Evolutionary conservation across 768 basidiomycete genomes (phyloP), one percentile per base, ranked within the genome.

Genomic region (Lentinus tigrinus): DNA sequence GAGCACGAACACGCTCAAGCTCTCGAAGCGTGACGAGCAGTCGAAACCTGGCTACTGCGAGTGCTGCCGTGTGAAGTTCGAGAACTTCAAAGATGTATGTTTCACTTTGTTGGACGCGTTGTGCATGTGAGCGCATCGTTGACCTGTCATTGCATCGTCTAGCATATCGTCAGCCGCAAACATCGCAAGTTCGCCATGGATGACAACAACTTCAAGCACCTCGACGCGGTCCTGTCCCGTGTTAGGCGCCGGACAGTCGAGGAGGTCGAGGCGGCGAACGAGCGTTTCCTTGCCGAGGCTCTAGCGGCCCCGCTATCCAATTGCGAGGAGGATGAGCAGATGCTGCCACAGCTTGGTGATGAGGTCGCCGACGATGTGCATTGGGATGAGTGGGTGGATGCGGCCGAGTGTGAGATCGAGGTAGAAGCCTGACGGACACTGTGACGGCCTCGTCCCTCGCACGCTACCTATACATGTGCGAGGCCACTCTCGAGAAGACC

Each of bases 1-100:
- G 62, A 93, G 91, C 64, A 92, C 89, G 51, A 90, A 90, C 68
- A 90, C 88, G 1, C 73, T 93, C 47, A 79, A 81, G 66, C 75
- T 90, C 54, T 85, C 89, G 8, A 87, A 84, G 67, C 85, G 91
- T 38, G 91, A 94, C 57, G 93, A 96, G 74, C 86, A 85, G 17
- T 85, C 81, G 61, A 98, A 97, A 67, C 89, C 95, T 4, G 97
- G 97, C 4, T 98, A 98, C 73, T 99, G 97, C 72, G 97, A 99
- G 73, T 95, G 94, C 70, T 99, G 97, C 72, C 83, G 96, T 38
- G 68, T 80, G 55, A 93, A 93, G 72, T 99, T 95, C 67, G 86
- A 89, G 0, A 89, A 96, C 72, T 96, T 98, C 66, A 82, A 83
- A 60, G 73, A 77, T 63, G 96, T 97, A 65, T 68, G 87, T 78